Percentiles rank a stretch among this genome's conserved stretches.
phyloP scores from a whole-genome alignment of 345 rosid genomes.

The Erysimum cheiranthoides region DNA sequence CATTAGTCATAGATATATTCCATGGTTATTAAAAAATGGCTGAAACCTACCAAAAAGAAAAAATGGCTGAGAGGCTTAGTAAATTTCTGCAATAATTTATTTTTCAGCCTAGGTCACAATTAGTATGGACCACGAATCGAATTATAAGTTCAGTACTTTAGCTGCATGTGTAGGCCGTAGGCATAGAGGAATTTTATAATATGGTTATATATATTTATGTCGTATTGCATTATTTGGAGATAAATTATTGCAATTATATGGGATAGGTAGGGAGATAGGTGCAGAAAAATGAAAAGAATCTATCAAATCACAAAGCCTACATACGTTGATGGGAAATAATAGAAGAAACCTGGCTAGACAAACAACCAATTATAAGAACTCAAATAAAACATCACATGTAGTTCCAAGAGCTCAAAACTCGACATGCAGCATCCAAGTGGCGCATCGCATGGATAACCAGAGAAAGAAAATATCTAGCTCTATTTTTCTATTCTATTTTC shows the following conservation, averaged over 20 bases:
- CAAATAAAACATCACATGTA: slow-evolving; percentile 13
- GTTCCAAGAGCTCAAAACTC: slow-evolving; percentile 3
- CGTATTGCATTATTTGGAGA: slow-evolving; percentile 36
- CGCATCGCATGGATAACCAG: background rate
- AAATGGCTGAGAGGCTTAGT: background rate
- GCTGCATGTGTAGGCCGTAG: slow-evolving; percentile 16
- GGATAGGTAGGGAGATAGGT: slow-evolving; percentile 24
- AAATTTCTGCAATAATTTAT: slow-evolving; percentile 3
- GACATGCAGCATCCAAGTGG: slow-evolving; percentile 31
- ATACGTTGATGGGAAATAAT: slow-evolving; percentile 1
- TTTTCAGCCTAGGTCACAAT: background rate
- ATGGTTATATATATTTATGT: background rate
- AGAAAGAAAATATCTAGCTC: background rate
- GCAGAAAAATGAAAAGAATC: slow-evolving; percentile 24
- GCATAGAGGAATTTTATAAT: background rate
- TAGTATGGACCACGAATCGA: slow-evolving; percentile 6
- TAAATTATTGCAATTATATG: slow-evolving; percentile 30
- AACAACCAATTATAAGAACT: slow-evolving; percentile 26
- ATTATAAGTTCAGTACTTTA: background rate
- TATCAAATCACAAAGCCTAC: slow-evolving; percentile 36
- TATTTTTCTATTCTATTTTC: background rate
- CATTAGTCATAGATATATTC: background rate
- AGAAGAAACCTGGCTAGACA: slow-evolving; percentile 18
- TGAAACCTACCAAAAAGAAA: too few relatives aligned
- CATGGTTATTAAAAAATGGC: background rate